Base-by-base conservation (phyloP, 305 asterid species). In the Solanum chacoense region DNA sequence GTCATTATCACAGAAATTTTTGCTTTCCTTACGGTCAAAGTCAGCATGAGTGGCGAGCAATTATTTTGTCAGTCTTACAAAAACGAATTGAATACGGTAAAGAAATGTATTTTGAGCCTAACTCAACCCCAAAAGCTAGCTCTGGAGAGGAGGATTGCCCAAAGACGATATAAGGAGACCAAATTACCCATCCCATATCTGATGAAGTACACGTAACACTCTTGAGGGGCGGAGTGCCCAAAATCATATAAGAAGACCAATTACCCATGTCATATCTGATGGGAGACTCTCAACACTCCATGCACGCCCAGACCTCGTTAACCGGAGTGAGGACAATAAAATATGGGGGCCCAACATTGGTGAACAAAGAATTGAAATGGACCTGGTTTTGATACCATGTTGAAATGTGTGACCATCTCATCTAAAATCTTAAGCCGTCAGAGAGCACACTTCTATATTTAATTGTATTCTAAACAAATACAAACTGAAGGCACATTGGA, bases 1-100 rank as follows among this genome's bases (percentile, higher is more conserved):
- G 86, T n/a, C 42, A 84, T 88, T 80, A 93, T 89, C 90, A 13
- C 67, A 55, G 50, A 32, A 42, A 26, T 20, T 6, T 73, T 50
- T 79, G 22, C 29, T 78, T 67, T 24, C 37, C 36, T 88, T 34
- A 31, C 11, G 22, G 22, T 36, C 32, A 24, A 35, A 86, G 69
- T 78, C 31, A 72, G 28, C 71, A 63, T 79, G 42, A 75, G 80
- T 40, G 37, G 84, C 84, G 32, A 12, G 42, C 69, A 84, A 55
- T 31, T 31, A 69, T 31, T 45, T 20, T 55, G 8, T 32, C 5
- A 3, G 5, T 50, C 34, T 28, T 67, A 85, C 38, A 73, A 74
- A 50, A 35, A 73, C 24, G 2, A 72, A 79, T 42, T 29, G 9
- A 85, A 85, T 14, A 20, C 69, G 69, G 69, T 59, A 59, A 59